Evolutionary conservation across 495 filamentous ascomycete species (phyloP), one percentile per base, ranked within the genome.

Genomic region (Bombardia bombarda): DNA sequence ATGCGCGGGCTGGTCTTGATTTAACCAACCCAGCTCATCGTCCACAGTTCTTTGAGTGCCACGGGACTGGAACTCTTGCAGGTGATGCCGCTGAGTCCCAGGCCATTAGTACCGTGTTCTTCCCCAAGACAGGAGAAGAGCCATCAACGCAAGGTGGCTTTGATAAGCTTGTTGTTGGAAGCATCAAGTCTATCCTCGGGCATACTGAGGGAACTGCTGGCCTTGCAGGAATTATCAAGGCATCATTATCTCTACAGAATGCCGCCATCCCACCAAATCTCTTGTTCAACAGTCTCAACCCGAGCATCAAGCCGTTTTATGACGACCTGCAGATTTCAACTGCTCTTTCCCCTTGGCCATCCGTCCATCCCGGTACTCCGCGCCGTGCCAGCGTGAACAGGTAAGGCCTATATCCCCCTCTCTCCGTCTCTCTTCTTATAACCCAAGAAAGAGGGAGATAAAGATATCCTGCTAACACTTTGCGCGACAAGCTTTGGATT

Each of bases 111-210:
- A 51, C 38, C 17, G 63, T 53, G 3, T 68, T 69, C 37, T n/a
- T n/a, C n/a, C n/a, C 54, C 31, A 12, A 21, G 24, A 17, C 13
- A n/a, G n/a, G n/a, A n/a, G 23, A n/a, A n/a, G n/a, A 38, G 1
- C 20, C 54, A 8, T 36, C 35, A 7, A 57, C 26, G 54, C 13
- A 46, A n/a, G n/a, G n/a, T n/a, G n/a, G n/a, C n/a, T n/a, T n/a
- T n/a, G n/a, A 63, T 2, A 60, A 63, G 1, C 51, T 74, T 8
- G 64, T 66, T 35, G 58, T 81, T 28, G 75, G 75, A 1, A 72
- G 72, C 1, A 54, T 79, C 1, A 81, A 81, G 43, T 59, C 66
- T n/a, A n/a, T n/a, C n/a, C n/a, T n/a, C n/a, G n/a, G n/a, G n/a
- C n/a, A n/a, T n/a, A n/a, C n/a, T n/a, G n/a, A n/a, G n/a, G n/a